These are phyloP conservation scores for Kwoniella mangroviensis DNA, from an alignment of 768 basidiomycete species.

Conservation along the genomic window DNA sequence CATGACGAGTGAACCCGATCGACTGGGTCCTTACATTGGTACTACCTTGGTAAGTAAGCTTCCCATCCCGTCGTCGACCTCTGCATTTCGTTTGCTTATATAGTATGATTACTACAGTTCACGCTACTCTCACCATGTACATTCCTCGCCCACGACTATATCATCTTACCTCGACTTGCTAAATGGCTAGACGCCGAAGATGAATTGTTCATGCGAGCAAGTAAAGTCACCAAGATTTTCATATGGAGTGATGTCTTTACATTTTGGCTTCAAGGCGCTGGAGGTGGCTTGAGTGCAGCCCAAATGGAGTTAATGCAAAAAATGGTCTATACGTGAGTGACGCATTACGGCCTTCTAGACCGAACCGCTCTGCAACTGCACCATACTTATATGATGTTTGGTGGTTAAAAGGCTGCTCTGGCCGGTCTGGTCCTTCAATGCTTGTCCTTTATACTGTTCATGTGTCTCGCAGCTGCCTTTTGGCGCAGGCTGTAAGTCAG, in stretches of 20 bases:
- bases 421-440: not conserved
- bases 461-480: not conserved
- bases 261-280: conserved; percentile 67
- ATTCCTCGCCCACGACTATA: conserved; percentile 67
- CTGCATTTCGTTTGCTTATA: no score
- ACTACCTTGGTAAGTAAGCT: conserved; percentile 29
- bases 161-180: conserved; percentile 70
- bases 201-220: conserved; percentile 64
- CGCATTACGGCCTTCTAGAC: no score
- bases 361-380: no score
- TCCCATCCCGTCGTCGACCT: not conserved
- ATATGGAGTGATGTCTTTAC: conserved; percentile 69
- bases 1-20: conserved; percentile 23
- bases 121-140: conserved; percentile 65
- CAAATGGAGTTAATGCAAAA: conserved; percentile 6
- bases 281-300: conserved; percentile 35
- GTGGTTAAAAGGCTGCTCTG: not conserved
- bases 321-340: conserved; percentile 25
- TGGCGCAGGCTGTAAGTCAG: not conserved
- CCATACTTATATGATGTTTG: not conserved
- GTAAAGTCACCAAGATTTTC: conserved; percentile 65
- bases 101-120: conserved; percentile 24
- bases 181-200: conserved; percentile 61
- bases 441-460: not conserved
- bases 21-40: conserved; percentile 32